Evolutionary conservation across 768 basidiomycete species (phyloP), one percentile per base, ranked within the genome.

Genomic region (Daedaleopsis nitida): DNA sequence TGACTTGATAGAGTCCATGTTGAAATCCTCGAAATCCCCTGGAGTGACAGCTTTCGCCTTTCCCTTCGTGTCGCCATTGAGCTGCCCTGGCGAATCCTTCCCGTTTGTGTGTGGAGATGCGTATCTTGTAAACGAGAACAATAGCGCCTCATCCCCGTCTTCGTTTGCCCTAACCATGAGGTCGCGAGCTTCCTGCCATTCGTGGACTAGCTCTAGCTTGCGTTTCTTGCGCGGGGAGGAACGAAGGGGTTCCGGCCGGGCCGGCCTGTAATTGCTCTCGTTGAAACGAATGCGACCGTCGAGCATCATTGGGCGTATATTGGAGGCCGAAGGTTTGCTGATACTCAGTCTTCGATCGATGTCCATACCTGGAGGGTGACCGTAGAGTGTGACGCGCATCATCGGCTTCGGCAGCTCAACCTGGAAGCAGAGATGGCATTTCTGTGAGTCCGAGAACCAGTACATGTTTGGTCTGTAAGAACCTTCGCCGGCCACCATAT

Each of bases 401-500:
- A 51, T 45, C 11, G 62, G 62, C 24, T 21, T 43, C 10, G 51
- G 58, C 53, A 47, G 45, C 24, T 53, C 59, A 19, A 63, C 34
- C 27, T 66, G 37, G 52, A 47, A 53, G 45, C 24, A 37, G 42
- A 16, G 16, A 24, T 49, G 21, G 23, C 23, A 34, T 38, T 39
- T 9, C 14, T 17, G 47, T 37, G 27, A 50, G 47, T 50, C 37
- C 12, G 2, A 21, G 7, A 7, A 37, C 61, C 61, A 56, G 58
- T 60, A 58, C 44, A 38, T 39, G 39, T 9, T 45, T 50, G 57
- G 23, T 49, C 24, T 44, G 51, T 6, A 73, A 77, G 65, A 67
- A 89, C 89, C 77, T 81, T 80, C 32, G 79, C 87, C 21, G 89
- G 89, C 89, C 89, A 91, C 89, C 89, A 91, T 42, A 84, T 58